A percentile compares a stretch with the other conserved stretches of the same genome.
These are phyloP conservation scores for Hemileccinum impolitum DNA, from an alignment of 768 basidiomycete genomes.

Conservation along the genomic window DNA sequence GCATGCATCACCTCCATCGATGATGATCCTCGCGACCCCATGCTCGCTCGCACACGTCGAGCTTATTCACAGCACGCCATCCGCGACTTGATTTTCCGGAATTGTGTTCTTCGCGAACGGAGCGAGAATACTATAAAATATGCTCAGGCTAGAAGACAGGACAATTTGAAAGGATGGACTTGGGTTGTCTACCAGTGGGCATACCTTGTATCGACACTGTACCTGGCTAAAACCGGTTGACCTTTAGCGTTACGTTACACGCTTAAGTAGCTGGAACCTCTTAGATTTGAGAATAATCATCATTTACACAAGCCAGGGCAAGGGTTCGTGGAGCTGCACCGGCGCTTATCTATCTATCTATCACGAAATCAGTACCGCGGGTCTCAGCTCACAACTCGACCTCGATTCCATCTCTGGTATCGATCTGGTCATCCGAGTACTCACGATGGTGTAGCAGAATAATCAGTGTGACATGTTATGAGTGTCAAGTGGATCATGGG, in stretches of 20 bases:
- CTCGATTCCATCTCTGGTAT: background rate
- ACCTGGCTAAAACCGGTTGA: background rate
- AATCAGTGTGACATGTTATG: too few relatives aligned
- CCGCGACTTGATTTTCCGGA: conserved; percentile 22
- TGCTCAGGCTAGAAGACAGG: background rate
- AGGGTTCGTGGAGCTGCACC: background rate
- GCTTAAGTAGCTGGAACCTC: background rate
- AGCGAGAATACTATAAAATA: background rate
- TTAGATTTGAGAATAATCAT: too few relatives aligned
- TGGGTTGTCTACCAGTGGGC: conserved; percentile 14
- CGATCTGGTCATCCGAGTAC: background rate
- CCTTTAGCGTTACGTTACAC: background rate
- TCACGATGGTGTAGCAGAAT: too few relatives aligned
- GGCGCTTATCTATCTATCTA: background rate
- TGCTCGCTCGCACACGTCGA: conserved; percentile 16
- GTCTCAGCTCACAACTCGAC: too few relatives aligned
- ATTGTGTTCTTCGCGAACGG: conserved; percentile 11
- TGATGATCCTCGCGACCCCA: conserved; percentile 18
- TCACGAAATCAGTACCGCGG: background rate
- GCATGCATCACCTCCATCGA: conserved; percentile 33
- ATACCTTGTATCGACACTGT: conserved; percentile 14
- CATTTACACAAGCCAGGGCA: background rate
- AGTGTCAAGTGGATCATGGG: too few relatives aligned
- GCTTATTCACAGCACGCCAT: conserved; percentile 22
- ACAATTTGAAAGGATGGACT: conserved; percentile 6